These are phyloP conservation scores for Cymbidium sinense DNA, from an alignment of 106 monocot species.

Conservation along the genomic window DNA sequence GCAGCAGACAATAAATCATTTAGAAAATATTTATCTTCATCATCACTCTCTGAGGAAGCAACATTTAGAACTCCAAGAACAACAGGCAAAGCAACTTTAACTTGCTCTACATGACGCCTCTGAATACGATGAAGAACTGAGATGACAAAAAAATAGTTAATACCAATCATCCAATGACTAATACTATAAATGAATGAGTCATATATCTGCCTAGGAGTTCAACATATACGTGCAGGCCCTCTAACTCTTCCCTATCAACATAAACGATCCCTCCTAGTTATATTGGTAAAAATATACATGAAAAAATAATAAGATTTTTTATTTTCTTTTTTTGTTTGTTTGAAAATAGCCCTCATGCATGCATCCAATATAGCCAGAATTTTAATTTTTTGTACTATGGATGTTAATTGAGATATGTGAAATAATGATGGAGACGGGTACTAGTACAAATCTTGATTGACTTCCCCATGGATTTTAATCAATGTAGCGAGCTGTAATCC, in stretches of 20 bases:
- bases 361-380: not conserved
- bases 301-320: not conserved
- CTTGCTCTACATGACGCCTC: conserved; percentile 72
- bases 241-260: not conserved
- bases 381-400: not conserved
- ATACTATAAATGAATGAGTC: not conserved
- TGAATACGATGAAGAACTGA: conserved; percentile 63
- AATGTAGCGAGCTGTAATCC: not conserved
- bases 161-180: not conserved
- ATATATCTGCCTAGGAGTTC: not conserved
- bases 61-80: conserved; percentile 43
- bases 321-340: no score
- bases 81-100: conserved; percentile 69
- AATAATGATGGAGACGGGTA: not conserved
- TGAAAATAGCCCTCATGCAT: not conserved
- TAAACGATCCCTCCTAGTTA: not conserved
- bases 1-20: conserved; percentile 34
- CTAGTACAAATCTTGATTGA: not conserved
- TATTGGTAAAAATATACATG: not conserved
- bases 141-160: conserved; percentile 10
- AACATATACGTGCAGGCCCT: not conserved
- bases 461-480: not conserved
- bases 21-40: conserved; percentile 28
- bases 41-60: conserved; percentile 37
- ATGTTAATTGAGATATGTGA: not conserved